Percentiles rank a stretch among this genome's conserved stretches.
Conservation (phyloP, 257 asterid genomes). For the Penstemon newberryi region DNA sequence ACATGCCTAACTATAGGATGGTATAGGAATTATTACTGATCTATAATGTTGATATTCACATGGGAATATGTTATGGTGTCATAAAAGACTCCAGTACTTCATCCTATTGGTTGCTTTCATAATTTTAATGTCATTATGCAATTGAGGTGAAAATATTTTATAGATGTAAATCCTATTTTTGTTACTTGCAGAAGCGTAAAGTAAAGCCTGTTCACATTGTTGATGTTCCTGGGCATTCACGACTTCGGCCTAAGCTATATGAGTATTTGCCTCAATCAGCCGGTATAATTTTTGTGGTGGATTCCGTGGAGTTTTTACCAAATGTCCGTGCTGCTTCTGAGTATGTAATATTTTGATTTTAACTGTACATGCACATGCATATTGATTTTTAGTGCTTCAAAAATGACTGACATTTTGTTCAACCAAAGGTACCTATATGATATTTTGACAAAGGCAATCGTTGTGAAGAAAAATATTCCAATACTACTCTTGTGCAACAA, state of each 20-base stretch:
- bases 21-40: not conserved
- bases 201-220: slow-evolving; percentile 66
- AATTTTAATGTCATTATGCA: not conserved
- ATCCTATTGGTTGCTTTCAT: not conserved
- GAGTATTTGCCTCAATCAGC: slow-evolving; percentile 81
- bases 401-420: not conserved
- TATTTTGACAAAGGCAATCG: slow-evolving; percentile 65
- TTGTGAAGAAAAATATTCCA: slow-evolving; percentile 73
- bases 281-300: slow-evolving; percentile 41
- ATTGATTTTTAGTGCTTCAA: not conserved
- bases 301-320: slow-evolving; percentile 70
- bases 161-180: slow-evolving; percentile 22
- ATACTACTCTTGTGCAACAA: slow-evolving; percentile 81
- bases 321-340: slow-evolving; percentile 77
- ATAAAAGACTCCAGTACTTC: not conserved
- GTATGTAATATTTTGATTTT: slow-evolving; percentile 37
- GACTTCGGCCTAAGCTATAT: slow-evolving; percentile 71
- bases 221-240: slow-evolving; percentile 93
- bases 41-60: too few species aligned
- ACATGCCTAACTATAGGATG: not conserved
- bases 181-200: slow-evolving; percentile 56
- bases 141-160: not conserved
- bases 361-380: not conserved
- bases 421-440: slow-evolving; percentile 73
- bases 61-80: not conserved